Evolutionary conservation across 495 filamentous ascomycete species (phyloP).

Genomic region (Rusavskia elegans): DNA sequence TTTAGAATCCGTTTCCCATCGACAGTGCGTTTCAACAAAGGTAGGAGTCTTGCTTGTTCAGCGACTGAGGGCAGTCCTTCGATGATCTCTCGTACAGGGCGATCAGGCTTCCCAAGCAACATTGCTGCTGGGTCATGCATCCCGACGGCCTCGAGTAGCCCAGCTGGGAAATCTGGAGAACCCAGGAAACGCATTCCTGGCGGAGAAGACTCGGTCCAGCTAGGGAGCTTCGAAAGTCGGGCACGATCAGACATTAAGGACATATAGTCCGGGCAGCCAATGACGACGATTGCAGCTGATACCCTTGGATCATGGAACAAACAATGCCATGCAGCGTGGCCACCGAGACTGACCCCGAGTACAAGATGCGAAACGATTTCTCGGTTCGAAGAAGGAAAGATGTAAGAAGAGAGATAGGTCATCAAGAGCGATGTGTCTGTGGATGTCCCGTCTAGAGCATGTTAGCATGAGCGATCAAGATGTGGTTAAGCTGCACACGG

Average conservation of each 20-base stretch:
- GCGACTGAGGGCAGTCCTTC: constrained; percentile 22
- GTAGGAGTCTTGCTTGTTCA: constrained; percentile 26
- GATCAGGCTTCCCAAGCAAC: constrained; percentile 35
- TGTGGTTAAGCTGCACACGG: constrained; percentile 18
- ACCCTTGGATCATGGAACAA: constrained; percentile 66
- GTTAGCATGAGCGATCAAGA: not conserved
- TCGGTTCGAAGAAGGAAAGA: constrained; percentile 39
- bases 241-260: constrained; percentile 68
- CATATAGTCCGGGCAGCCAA: constrained; percentile 82
- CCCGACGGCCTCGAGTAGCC: constrained; percentile 44
- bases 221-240: constrained; percentile 48
- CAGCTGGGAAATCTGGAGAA: constrained; percentile 54
- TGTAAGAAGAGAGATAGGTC: constrained; percentile 56
- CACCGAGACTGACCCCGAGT: constrained; percentile 72
- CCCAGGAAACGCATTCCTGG: constrained; percentile 54
- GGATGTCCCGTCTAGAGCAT: constrained; percentile 47
- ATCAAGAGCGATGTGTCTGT: constrained; percentile 56
- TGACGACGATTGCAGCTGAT: constrained; percentile 55
- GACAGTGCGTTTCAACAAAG: constrained; percentile 32
- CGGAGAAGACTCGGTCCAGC: constrained; percentile 35
- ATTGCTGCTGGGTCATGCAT: constrained; percentile 55
- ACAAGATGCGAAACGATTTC: constrained; percentile 55
- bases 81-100: constrained; percentile 5
- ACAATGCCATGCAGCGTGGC: constrained; percentile 74
- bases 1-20: constrained; percentile 63